These are phyloP conservation scores for Corchorus olitorius DNA, from an alignment of 345 rosid species.

Conservation along the genomic window DNA sequence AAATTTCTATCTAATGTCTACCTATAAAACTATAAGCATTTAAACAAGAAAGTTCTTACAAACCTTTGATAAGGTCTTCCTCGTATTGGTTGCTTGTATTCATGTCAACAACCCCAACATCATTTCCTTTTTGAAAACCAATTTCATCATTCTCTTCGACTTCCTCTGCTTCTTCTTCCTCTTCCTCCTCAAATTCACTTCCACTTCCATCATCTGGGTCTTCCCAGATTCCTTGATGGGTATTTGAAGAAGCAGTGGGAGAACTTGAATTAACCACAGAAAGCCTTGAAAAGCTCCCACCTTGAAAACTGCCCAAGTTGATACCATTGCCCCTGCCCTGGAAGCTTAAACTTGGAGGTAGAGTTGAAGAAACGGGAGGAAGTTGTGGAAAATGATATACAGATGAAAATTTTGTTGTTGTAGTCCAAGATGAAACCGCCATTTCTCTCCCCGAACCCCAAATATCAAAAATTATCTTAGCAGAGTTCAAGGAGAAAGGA, in stretches of 20 bases:
- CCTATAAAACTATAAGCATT: background rate
- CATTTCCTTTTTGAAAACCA: constrained; percentile 45
- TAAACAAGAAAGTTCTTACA: constrained; percentile 5
- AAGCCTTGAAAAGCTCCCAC: constrained; percentile 16
- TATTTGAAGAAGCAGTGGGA: constrained; percentile 31
- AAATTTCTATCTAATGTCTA: background rate
- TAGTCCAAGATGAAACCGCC: constrained; percentile 10
- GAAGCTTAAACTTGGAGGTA: constrained; percentile 3
- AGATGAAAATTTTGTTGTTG: background rate
- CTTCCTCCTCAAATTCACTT: constrained; percentile 43
- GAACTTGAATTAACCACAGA: constrained; percentile 34
- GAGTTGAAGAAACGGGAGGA: background rate
- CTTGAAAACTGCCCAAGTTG: background rate
- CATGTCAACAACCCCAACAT: constrained; percentile 23
- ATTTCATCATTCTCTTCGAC: constrained; percentile 35
- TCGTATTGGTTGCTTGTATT: constrained; percentile 29
- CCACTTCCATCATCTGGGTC: constrained; percentile 66
- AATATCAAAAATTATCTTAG: background rate
- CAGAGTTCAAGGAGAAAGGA: no score
- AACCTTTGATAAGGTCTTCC: constrained; percentile 54
- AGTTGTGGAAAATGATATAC: background rate
- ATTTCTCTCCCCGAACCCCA: background rate
- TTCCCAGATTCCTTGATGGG: constrained; percentile 54
- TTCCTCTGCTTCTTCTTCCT: constrained; percentile 33
- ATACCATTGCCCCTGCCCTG: background rate